Base-by-base conservation (phyloP, 2,329 filamentous ascomycete genomes). In the Westerdykella sp. region DNA sequence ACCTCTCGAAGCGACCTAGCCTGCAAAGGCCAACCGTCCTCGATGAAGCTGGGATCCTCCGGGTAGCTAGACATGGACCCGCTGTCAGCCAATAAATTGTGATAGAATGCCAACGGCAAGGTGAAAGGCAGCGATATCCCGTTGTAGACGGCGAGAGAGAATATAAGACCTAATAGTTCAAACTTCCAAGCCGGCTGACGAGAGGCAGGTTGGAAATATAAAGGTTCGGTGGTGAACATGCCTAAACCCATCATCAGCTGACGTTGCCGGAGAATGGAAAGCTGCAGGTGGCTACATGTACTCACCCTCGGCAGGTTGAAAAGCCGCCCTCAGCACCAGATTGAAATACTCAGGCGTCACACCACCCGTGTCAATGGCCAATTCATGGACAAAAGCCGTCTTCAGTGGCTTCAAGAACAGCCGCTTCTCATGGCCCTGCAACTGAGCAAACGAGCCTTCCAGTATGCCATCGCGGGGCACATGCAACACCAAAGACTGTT, bases 311-410 rank as follows among this genome's bases (percentile, higher is more conserved):
- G 82, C 77, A 4, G 87, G 84, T 54, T 87, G 76, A 37, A 97
- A 76, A 3, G 85, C 86, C 58, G 95, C 84, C 1, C 80, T 80
- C 54, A 96, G 82, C 14, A 87, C 81, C 22, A 96, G 69, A 13
- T 88, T 81, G 69, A 98, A 97, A 63, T 95, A 97, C 51, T 98
- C 93, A 62, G 95, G 90, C 56, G 96, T 91, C 1, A 98, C 90
- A 49, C 93, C 93, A 35, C 93, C 93, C 39, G 91, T 88, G 64
- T 98, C 93, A 28, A 94, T 80, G 0, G 93, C 93, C 62, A 94
- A 83, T 65, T 97, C 93, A 23, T 88, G 87, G 41, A 87, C 83
- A 12, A 64, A 84, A 3, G 89, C 89, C 44, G 97, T 79, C 40
- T 87, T 83, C 28, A 98, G 70, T 1, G 93, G 93, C 21, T 88